Evolutionary conservation across 306 rosid genomes (phyloP), one percentile per base, ranked within the genome.

Genomic region (Urtica urens): DNA sequence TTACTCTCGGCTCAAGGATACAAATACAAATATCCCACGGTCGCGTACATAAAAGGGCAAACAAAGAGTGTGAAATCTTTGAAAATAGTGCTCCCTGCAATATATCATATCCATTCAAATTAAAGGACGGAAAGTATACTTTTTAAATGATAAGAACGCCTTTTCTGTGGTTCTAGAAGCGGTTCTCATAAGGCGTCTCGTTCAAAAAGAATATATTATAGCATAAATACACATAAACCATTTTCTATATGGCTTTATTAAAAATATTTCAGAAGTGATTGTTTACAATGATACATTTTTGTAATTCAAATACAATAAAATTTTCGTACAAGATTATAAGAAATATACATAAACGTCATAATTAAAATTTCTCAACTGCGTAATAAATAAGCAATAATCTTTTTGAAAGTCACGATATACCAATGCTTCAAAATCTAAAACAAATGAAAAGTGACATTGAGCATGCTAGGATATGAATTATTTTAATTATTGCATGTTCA

Each of bases 21-120:
- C 19, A 23, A 6, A 4, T 21, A n/a, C 3, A 10, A n/a, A 10
- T 45, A 25, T 25, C 25, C 51, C 35, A 46, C 51, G n/a, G n/a
- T n/a, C n/a, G n/a, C 15, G 11, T 9, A 16, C 54, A 49, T 18
- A 4, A 4, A 4, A 4, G 33, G 33, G 33, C 6, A 25, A 45
- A 41, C 33, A 41, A 20, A 45, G 49, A 18, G 58, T 51, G 48
- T 54, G 50, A 20, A 58, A 26, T 43, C 60, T 61, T 72, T 52
- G 64, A 69, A 65, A 45, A 51, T 40, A 46, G 62, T 54, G 71
- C 64, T 70, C 30, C 25, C 49, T 48, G 28, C 59, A 39, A 46
- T 57, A 61, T 63, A 55, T 13, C 37, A 39, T 39, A 38, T 54
- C 18, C 37, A 53, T 53, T 53, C 46, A 53, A 53, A 53, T 53